Base-by-base conservation (phyloP, 73 alveolate species). In the Paramecium bursaria region DNA sequence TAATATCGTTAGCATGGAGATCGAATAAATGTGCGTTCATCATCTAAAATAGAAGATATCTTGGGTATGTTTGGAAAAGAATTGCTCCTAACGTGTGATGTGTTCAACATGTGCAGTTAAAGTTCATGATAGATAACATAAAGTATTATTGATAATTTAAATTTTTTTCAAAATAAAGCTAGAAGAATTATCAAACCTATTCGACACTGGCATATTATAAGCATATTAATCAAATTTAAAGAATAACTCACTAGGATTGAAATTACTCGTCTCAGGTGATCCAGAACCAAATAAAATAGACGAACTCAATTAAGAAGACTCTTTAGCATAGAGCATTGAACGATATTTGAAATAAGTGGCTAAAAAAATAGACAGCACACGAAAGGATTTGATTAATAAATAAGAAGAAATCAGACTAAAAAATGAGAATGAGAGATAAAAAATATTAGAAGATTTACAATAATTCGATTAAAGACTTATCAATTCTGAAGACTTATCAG, bases 31-130 rank as follows among this genome's bases (percentile, higher is more conserved):
- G 60, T 79, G 89, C 27, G 23, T 26, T 2, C 46, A 39, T 33
- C 89, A 79, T 26, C 33, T 82, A 3, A 79, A 47, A 6, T 42
- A 79, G 39, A 15, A 46, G 10, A 22, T 79, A 6, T 44, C 74
- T 31, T 79, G 89, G 89, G 60, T 79, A 9, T 79, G 89, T 44
- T 54, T 79, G 17, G 89, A 79, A 25, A 50, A 46, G 25, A 33
- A 79, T 21, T 79, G 89, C 73, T 39, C 27, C n/a, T 54, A 61
- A 25, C 15, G 89, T 21, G 89, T 79, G 4, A 79, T 79, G 89
- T 79, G 89, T 39, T 42, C 55, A 31, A 73, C 76, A 3, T 79
- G 89, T 73, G 89, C 89, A 11, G 89, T 79, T 1, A 79, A 79
- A 79, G 23, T 53, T 27, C 89, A 79, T 79, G 76, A 79, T 54